These are phyloP conservation scores for Heritiera littoralis DNA, from an alignment of 345 rosid genomes.

Conservation along the genomic window DNA sequence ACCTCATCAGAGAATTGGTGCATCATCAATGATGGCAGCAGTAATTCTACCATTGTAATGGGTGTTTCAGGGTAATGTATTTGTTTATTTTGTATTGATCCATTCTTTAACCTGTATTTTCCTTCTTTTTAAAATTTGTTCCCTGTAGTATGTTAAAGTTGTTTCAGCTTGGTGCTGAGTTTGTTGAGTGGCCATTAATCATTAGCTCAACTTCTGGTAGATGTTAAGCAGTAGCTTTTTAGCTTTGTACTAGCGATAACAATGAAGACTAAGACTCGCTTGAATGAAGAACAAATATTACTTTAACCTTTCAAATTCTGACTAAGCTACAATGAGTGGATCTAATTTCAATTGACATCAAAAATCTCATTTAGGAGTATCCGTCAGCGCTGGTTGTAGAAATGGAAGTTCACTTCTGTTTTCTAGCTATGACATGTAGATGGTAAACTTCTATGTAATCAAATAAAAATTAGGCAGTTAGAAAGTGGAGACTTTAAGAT, in stretches of 20 bases:
- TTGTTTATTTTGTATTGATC: not conserved
- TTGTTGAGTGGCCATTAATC: not conserved
- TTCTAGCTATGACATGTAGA: not conserved
- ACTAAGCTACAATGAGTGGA: not conserved
- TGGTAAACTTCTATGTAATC: not conserved
- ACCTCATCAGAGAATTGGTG: slow-evolving; percentile 80
- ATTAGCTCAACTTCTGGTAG: not conserved
- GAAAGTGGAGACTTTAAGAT: not conserved
- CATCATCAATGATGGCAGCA: slow-evolving; percentile 74
- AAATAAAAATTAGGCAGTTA: not conserved
- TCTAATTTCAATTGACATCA: not conserved
- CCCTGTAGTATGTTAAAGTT: not conserved
- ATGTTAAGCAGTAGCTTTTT: not conserved
- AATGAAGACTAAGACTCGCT: not conserved
- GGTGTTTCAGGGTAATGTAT: slow-evolving; percentile 76
- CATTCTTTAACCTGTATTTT: not conserved
- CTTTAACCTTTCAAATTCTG: not conserved
- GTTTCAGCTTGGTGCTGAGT: not conserved
- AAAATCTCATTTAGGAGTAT: not conserved
- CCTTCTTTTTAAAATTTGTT: not conserved
- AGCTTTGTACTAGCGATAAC: not conserved
- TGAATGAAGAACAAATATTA: not conserved
- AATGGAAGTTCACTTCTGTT: not conserved
- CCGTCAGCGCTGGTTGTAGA: not conserved
- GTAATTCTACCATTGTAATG: slow-evolving; percentile 76